Evolutionary conservation across 306 rosid genomes (phyloP).

Genomic region (Trichosanthes truncata): DNA sequence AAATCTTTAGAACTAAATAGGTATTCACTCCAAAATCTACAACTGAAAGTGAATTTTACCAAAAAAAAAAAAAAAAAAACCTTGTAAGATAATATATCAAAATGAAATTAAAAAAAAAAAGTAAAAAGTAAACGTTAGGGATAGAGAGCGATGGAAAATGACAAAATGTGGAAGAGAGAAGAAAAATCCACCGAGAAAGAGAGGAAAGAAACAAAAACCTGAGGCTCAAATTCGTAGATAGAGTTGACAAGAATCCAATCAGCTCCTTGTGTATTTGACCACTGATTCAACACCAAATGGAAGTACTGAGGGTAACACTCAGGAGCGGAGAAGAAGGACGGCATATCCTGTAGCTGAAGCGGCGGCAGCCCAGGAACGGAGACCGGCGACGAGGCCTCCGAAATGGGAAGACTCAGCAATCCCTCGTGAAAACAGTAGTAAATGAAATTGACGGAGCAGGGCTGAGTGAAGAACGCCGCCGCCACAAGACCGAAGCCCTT

Average conservation of each 20-base stretch:
- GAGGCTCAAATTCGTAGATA: constrained; percentile 43
- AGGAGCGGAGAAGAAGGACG: constrained; percentile 26
- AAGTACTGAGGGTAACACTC: constrained; percentile 45
- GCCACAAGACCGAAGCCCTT: constrained; percentile 31
- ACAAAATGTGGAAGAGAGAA: no score
- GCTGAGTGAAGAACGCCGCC: constrained; percentile 50
- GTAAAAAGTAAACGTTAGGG: no score
- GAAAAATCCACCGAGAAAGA: background rate
- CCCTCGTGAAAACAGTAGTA: constrained; percentile 33
- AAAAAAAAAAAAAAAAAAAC: no score
- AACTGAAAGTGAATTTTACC: no score
- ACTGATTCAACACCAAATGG: constrained; percentile 40
- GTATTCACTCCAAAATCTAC: no score
- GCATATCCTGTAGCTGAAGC: constrained; percentile 39
- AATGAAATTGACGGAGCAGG: constrained; percentile 33
- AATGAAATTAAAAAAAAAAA: no score
- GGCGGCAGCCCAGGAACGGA: constrained; percentile 34
- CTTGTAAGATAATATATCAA: no score
- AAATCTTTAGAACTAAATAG: no score
- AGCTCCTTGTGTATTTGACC: constrained; percentile 31
- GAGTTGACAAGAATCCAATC: constrained; percentile 49
- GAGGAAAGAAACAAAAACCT: constrained; percentile 20
- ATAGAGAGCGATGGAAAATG: no score
- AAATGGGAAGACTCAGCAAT: constrained; percentile 22
- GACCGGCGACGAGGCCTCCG: constrained; percentile 8